Conservation (phyloP, 2,329 filamentous ascomycete genomes). For the Simplicillium sp. region DNA sequence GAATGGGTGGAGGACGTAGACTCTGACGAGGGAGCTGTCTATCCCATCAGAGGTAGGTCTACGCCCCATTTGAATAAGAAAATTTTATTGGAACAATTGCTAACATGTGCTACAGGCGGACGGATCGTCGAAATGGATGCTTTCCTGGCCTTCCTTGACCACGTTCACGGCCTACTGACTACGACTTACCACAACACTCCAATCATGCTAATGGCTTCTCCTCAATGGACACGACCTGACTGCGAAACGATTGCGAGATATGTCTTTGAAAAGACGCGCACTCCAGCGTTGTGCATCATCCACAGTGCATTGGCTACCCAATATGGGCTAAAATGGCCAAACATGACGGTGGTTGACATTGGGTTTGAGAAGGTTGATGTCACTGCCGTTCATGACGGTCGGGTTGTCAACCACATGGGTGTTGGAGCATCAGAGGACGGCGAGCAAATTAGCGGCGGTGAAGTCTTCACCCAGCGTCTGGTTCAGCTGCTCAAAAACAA, state of each 20-base stretch:
- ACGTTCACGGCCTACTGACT: conserved; percentile 82
- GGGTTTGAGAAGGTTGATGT: conserved; percentile 89
- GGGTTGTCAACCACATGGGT: conserved; percentile 58
- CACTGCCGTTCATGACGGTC: conserved; percentile 78
- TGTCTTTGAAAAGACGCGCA: conserved; percentile 95
- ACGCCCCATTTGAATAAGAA: too few relatives aligned
- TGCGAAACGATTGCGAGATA: conserved; percentile 85
- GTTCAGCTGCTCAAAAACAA: conserved; percentile 53
- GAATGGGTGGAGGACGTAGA: conserved; percentile 84
- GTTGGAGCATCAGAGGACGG: conserved; percentile 47
- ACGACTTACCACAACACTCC: conserved; percentile 94
- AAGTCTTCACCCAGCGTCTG: conserved; percentile 72
- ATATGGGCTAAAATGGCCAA: conserved; percentile 68
- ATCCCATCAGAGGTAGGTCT: conserved; percentile 58
- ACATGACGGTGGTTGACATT: conserved; percentile 81
- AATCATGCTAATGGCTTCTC: conserved; percentile 81
- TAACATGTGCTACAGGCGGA: conserved; percentile 43
- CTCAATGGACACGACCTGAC: conserved; percentile 82
- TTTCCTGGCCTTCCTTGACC: conserved; percentile 86
- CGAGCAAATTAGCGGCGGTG: conserved; percentile 61
- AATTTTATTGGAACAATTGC: conserved; percentile 1
- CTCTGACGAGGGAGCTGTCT: conserved; percentile 81
- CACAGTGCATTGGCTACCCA: conserved; percentile 81
- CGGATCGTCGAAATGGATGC: conserved; percentile 84
- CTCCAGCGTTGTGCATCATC: conserved; percentile 82